These are phyloP conservation scores for Medicago ruthenica DNA, from an alignment of 306 rosid species.

Conservation along the genomic window DNA sequence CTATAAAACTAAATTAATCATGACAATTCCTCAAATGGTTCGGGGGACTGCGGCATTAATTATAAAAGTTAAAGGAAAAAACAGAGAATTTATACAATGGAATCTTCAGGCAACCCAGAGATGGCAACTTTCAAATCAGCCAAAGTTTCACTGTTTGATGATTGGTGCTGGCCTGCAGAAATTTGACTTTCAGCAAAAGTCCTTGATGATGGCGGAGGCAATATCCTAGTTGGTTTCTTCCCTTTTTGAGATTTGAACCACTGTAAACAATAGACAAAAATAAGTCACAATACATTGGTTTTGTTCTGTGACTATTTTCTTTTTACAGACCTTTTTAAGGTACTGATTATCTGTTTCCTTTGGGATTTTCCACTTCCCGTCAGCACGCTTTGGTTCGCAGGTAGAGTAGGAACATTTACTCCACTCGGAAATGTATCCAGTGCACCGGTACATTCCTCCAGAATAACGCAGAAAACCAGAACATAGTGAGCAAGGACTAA, in stretches of 20 bases:
- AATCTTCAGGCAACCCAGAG: conserved; percentile 64
- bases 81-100: conserved; percentile 60
- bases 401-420: conserved; percentile 91
- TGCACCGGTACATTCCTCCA: conserved; percentile 87
- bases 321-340: conserved; percentile 69
- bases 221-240: conserved; percentile 69
- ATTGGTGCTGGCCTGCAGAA: conserved; percentile 54
- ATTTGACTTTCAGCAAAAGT: conserved; percentile 57
- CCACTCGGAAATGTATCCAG: conserved; percentile 81
- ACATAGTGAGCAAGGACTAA: conserved; percentile 77
- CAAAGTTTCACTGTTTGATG: conserved; percentile 63
- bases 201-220: conserved; percentile 61
- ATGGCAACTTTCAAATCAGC: conserved; percentile 74
- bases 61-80: conserved; percentile 15
- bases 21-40: conserved; percentile 30
- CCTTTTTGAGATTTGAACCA: conserved; percentile 92
- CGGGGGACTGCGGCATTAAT: neutral
- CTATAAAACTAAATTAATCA: conserved; percentile 32
- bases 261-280: conserved; percentile 57
- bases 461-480: conserved; percentile 73
- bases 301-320: conserved; percentile 13
- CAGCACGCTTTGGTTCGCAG: conserved; percentile 62
- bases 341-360: conserved; percentile 72
- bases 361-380: conserved; percentile 91
- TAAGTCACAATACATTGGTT: conserved; percentile 34